Conservation (phyloP, 768 basidiomycete species). For the Tylopilus rubrobrunneus region DNA sequence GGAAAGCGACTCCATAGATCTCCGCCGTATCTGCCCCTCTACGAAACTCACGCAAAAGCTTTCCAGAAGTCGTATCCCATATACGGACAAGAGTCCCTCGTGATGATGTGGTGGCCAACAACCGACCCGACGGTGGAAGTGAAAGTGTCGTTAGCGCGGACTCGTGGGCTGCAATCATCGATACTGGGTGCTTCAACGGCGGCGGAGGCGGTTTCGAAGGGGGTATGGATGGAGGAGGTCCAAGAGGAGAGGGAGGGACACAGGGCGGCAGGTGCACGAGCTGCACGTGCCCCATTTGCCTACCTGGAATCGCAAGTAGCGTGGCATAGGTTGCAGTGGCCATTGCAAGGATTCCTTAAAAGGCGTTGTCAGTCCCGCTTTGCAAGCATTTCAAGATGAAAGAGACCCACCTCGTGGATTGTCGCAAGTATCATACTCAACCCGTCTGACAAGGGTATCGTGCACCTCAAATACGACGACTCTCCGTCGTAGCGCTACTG, state of each 20-base stretch:
- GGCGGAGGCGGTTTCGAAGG: slow-evolving; percentile 55
- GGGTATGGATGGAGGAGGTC: slow-evolving; percentile 51
- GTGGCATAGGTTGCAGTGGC: slow-evolving; percentile 77
- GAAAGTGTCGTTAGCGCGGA: slow-evolving; percentile 76
- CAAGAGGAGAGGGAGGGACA: slow-evolving; percentile 51
- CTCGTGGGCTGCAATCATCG: slow-evolving; percentile 82
- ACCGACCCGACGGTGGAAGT: slow-evolving; percentile 69
- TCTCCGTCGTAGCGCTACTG: slow-evolving; percentile 72
- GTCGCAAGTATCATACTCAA: slow-evolving; percentile 85
- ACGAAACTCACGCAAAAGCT: slow-evolving; percentile 73
- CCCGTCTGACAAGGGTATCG: slow-evolving; percentile 56
- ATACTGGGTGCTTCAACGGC: slow-evolving; percentile 60
- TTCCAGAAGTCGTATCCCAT: slow-evolving; percentile 76
- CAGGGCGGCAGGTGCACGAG: slow-evolving; percentile 83
- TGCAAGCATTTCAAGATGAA: slow-evolving; percentile 2
- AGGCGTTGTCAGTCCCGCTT: neutral
- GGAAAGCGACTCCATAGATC: slow-evolving; percentile 87
- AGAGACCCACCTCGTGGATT: slow-evolving; percentile 67
- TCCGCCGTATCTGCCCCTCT: slow-evolving; percentile 87
- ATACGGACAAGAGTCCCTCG: slow-evolving; percentile 84
- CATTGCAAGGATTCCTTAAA: slow-evolving; percentile 71
- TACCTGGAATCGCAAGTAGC: slow-evolving; percentile 79
- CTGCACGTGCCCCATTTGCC: slow-evolving; percentile 85
- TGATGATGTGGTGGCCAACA: slow-evolving; percentile 80
- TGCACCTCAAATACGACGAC: slow-evolving; percentile 77